These are phyloP conservation scores for Aphanomyces cochlioides DNA, from an alignment of 352 stramenopile species.

Conservation along the genomic window DNA sequence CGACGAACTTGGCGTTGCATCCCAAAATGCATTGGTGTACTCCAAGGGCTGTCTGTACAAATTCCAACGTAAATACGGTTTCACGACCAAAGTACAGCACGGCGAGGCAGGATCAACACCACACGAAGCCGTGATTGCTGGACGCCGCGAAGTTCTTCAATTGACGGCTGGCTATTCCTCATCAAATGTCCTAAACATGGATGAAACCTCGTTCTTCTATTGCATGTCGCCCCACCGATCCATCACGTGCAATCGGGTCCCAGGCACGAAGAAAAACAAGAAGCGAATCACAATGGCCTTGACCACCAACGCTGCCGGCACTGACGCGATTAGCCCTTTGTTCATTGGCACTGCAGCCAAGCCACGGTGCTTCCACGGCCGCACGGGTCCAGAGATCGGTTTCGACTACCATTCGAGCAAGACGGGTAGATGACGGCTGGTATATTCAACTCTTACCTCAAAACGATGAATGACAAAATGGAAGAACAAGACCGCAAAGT, in stretches of 20 bases:
- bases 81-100: conserved; percentile 21
- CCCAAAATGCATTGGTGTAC: too few species aligned
- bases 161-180: too few species aligned
- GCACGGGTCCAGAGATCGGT: not conserved
- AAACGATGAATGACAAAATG: too few species aligned
- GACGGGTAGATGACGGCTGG: too few species aligned
- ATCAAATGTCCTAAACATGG: conserved; percentile 31
- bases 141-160: not conserved
- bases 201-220: conserved; percentile 31
- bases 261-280: conserved; percentile 9
- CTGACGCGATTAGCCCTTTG: conserved; percentile 4
- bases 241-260: not conserved
- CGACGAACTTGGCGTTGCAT: not conserved
- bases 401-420: conserved; percentile 13
- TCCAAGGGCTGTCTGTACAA: conserved; percentile 28
- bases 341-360: conserved; percentile 12
- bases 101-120: conserved; percentile 26
- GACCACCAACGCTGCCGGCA: conserved; percentile 7
- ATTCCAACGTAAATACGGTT: conserved; percentile 23
- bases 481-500: conserved; percentile 16
- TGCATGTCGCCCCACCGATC: conserved; percentile 4
- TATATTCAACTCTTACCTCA: too few species aligned
- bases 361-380: conserved; percentile 10
- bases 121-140: not conserved
- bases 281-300: conserved; percentile 19